A percentile compares a stretch with the other conserved stretches of the same genome.
phyloP scores from a whole-genome alignment of 208 protist species.

The Porcisia deanei region DNA sequence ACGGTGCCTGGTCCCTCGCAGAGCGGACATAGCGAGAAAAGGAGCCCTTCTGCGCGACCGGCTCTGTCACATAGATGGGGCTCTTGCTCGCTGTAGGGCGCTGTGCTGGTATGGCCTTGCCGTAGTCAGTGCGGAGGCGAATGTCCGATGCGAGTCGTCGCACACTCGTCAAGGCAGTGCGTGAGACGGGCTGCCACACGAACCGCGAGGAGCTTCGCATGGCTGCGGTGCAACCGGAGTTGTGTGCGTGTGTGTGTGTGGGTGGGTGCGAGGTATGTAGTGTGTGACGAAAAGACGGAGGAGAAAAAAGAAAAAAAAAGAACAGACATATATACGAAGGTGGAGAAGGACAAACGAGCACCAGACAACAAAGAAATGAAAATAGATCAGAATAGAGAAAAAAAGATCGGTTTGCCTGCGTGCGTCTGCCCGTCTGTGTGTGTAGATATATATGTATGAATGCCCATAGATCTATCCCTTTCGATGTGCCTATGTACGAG shows the following conservation, averaged over 20 bases:
- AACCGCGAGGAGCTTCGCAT: slow-evolving; percentile 42
- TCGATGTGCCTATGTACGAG: too few species aligned
- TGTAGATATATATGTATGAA: not conserved
- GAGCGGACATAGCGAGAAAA: slow-evolving; percentile 66
- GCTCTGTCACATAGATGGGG: slow-evolving; percentile 72
- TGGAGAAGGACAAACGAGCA: not conserved
- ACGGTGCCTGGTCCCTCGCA: slow-evolving; percentile 47
- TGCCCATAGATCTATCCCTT: too few species aligned
- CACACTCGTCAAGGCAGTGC: slow-evolving; percentile 13
- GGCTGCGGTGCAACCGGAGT: not conserved
- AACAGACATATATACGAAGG: too few species aligned
- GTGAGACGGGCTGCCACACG: slow-evolving; percentile 56
- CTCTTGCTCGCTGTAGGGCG: slow-evolving; percentile 45
- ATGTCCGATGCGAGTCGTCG: slow-evolving; percentile 37
- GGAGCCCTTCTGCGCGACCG: slow-evolving; percentile 47
- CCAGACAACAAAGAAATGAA: too few species aligned
- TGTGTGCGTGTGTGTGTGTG: not conserved
- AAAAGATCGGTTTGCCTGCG: not conserved
- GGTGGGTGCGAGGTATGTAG: not conserved
- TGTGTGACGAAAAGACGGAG: too few species aligned
- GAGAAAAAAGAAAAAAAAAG: too few species aligned
- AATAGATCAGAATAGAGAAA: not conserved
- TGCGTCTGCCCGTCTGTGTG: not conserved
- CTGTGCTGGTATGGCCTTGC: slow-evolving; percentile 63
- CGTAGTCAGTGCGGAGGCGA: slow-evolving; percentile 73